Evolutionary conservation across 805 yeast species (phyloP), one percentile per base, ranked within the genome.

Genomic region (Starmerella apicola): DNA sequence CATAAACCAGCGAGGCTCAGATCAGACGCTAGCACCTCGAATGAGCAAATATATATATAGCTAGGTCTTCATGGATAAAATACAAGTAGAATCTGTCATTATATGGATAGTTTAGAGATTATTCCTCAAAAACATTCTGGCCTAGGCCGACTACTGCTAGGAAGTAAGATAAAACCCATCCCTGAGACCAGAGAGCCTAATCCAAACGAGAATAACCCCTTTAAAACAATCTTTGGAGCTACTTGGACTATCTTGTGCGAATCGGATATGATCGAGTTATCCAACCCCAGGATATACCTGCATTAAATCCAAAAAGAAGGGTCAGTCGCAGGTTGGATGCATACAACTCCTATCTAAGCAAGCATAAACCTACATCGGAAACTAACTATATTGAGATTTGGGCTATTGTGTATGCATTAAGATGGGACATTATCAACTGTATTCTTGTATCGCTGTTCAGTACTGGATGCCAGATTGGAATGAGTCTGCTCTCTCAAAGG

Each of bases 231-330:
- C 62, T 66, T 43, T 75, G 74, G 58, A 59, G 66, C 62, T 75
- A 80, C 78, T 45, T 75, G 39, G 46, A 51, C 20, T 75, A 76
- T 0, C 48, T 74, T 37, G 56, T 76, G 62, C 49, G 52, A 4
- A 34, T 40, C 1, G 55, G 58, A n/a, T 51, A 41, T 24, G 48
- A 49, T 19, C 44, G 54, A 1, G 44, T 46, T 8, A 34, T 53
- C 9, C 46, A 44, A 2, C 35, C 39, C 13, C 38, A 44, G 19
- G 54, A 52, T 34, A 38, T 53, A 10, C 43, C 48, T 26, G 31
- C 6, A 6, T 29, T 44, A 10, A 41, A 44, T 4, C 47, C 41
- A 13, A 13, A 22, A n/a, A 42, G 40, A 19, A 42, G 47, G n/a
- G 40, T 43, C 39, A 36, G 25, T 19, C 31, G 20, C 12, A 32